Base-by-base conservation (phyloP, 2,329 filamentous ascomycete genomes). In the Blumeriella jaapii region DNA sequence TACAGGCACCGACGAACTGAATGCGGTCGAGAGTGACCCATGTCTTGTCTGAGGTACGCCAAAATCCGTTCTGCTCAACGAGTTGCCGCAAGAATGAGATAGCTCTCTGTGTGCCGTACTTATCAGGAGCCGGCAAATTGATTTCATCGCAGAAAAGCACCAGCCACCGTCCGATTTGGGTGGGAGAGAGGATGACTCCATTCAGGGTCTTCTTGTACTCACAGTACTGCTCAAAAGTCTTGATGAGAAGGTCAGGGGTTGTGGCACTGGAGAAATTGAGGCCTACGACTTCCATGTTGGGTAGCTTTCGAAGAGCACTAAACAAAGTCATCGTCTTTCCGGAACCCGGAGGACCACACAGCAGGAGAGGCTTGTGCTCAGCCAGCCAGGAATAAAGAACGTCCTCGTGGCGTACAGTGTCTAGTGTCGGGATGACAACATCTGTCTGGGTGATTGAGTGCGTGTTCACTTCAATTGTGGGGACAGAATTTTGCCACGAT, bases 301-400 rank as follows among this genome's bases (percentile, higher is more conserved):
- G 89, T 39, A 98, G 68, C 61, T 98, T 98, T 46, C 91, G 80
- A 35, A 99, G 74, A 20, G 91, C 91, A 56, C 89, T 95, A 66
- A 99, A 99, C 9, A 99, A 67, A 8, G 91, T 99, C 91, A 99
- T 99, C 4, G 91, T 99, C 67, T 99, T 99, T 68, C 91, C 91
- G 33, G 91, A 98, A 64, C 91, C 91, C 39, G 91, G 91, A 55
- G 91, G 93, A 59, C 91, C 93, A 57, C 91, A 99, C 11, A 99
- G 79, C 34, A 99, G 67, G 12, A 99, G 68, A 9, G 93, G 91
- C 64, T 98, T 98, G 58, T 99, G 91, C 59, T 99, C 91, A 11
- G 93, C 91, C 28, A 99, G 74, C 91, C 91, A 98, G 3, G 93
- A 98, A 65, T 98, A 98, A 11, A 99, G 69, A n/a, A 99, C 84